These are phyloP conservation scores for Thelonectria olida DNA, from an alignment of 2,329 filamentous ascomycete genomes.

Conservation along the genomic window DNA sequence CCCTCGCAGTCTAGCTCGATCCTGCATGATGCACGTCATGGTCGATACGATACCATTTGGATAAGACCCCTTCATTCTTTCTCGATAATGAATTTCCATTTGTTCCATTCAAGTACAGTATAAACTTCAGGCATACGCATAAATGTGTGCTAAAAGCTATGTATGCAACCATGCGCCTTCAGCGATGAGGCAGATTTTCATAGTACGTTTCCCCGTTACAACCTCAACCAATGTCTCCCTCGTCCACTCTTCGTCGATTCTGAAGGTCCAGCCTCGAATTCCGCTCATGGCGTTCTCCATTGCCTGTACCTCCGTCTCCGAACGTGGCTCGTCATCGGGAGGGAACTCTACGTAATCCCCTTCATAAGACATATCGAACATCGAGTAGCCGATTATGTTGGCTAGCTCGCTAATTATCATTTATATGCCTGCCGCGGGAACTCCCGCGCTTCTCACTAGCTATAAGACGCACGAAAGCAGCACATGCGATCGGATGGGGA, in stretches of 20 bases:
- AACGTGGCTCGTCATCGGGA: background rate
- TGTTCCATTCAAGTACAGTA: no score
- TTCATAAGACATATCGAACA: conserved; percentile 15
- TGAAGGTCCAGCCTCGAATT: background rate
- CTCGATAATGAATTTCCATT: no score
- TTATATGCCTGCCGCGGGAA: background rate
- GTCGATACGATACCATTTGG: no score
- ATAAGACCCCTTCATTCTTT: no score
- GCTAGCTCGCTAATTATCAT: background rate
- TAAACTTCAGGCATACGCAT: background rate
- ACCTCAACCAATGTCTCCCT: background rate
- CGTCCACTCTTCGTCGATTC: conserved; percentile 1
- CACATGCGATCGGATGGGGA: background rate
- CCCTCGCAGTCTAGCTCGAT: no score
- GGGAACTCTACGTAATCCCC: conserved; percentile 4
- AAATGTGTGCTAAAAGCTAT: background rate
- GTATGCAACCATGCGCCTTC: no score
- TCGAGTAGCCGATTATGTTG: background rate
- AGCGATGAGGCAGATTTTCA: background rate
- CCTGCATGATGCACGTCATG: no score
- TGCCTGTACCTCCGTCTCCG: conserved; percentile 6
- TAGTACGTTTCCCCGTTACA: background rate
- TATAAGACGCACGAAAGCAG: conserved; percentile 9
- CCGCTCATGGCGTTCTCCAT: background rate
- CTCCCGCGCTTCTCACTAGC: background rate